Evolutionary conservation across 768 basidiomycete species (phyloP), one percentile per base, ranked within the genome.

Genomic region (Lentinus tigrinus): DNA sequence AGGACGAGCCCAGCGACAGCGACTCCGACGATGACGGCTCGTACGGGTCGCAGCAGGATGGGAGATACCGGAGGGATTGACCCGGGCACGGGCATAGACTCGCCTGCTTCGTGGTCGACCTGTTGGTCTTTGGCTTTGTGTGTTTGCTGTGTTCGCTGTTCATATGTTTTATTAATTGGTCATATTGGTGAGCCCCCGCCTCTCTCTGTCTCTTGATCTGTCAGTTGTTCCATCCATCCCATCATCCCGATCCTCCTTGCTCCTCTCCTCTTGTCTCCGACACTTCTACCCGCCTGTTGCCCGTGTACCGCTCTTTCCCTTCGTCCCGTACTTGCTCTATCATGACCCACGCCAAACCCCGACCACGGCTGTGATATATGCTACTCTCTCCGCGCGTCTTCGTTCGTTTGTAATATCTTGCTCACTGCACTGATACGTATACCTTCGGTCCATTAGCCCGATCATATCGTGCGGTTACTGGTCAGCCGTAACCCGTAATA

Each of bases 1-100:
- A 46, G 5, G 50, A 69, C 60, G 37, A 61, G 63, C 60, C 31
- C 21, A 66, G 65, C 51, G 67, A 62, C 38, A 65, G 60, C 46
- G 65, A 63, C 39, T 70, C 67, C 62, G 70, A 71, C 60, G 71
- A 72, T 62, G 67, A 71, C 28, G 69, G 64, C 19, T 72, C 70
- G 44, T 68, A 64, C 56, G 67, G 61, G 46, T 69, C 70, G 14
- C 66, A 64, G 43, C 68, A 64, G 36, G 68, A 65, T 26, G 50
- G 63, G 26, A 62, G 61, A 24, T 67, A 26, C 21, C 26, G 21
- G 27, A 34, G 36, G 21, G 40, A 42, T 8, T 42, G 17, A 42
- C 40, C 17, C 14, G 17, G n/a, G 40, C 40, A 42, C 40, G n/a
- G 21, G 40, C 39, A 40, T 16, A 16, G 14, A 16, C 16, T 16